Evolutionary conservation across 1,284 basidiomycete genomes (phyloP), one percentile per base, ranked within the genome.

Genomic region (Fomitiporia mediterranea): DNA sequence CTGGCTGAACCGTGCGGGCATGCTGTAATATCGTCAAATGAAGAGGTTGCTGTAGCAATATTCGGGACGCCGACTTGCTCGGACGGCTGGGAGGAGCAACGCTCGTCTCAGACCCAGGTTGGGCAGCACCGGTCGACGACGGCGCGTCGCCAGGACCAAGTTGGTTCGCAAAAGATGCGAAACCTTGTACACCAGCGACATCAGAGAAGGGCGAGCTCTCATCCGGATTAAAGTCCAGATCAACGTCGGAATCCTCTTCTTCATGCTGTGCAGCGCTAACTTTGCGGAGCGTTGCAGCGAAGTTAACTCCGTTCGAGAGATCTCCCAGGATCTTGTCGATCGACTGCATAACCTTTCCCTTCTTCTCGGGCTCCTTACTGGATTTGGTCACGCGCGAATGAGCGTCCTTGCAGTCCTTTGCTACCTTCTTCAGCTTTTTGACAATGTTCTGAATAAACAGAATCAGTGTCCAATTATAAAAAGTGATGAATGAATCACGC

Each of bases 401-500:
- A 0, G 76, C 78, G 51, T 83, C 80, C 67, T 85, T 87, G 66
- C 87, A 89, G 58, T 91, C 86, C 63, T 86, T 81, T 38, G 85
- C 83, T 38, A 92, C 82, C 65, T 91, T 91, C 68, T 86, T 83
- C 57, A 94, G 70, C 64, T 88, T 86, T 61, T 83, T 81, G 25
- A 92, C 86, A 62, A 91, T 87, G 63, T 79, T 83, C 86, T 89
- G 51, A 4, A 53, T 40, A 39, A 28, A 21, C 46, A 39, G n/a
- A 25, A 8, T 40, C n/a, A 55, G 51, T 49, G 25, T 51, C 25
- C 57, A 42, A 47, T 25, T 35, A 46, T 17, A 15, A 25, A 25
- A 28, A 28, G 30, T 37, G 32, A 55, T 38, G 48, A 17, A 46
- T 60, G 51, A 38, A 7, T 9, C 4, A 37, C 11, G 74, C 87